Evolutionary conservation across 2,329 filamentous ascomycete species (phyloP).

Genomic region (Amauroascus niger): DNA sequence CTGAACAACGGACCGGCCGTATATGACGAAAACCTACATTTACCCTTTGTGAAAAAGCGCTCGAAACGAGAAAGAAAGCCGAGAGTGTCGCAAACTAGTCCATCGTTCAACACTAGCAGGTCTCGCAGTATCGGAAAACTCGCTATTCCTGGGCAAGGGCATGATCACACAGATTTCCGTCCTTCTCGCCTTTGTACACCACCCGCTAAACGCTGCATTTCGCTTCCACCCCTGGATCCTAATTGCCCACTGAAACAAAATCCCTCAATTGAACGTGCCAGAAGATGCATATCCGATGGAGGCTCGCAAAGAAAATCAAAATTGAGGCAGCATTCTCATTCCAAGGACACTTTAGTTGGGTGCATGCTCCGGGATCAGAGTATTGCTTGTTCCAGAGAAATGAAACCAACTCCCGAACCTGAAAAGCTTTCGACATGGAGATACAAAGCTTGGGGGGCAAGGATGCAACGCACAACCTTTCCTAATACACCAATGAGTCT

Average conservation of each 20-base stretch:
- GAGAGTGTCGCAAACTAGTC: not conserved
- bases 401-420: not conserved
- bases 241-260: not conserved
- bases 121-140: not conserved
- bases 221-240: not conserved
- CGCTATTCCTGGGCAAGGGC: not conserved
- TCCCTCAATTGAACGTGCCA: not conserved
- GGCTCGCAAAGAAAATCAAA: not conserved
- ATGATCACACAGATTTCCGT: not conserved
- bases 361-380: not conserved
- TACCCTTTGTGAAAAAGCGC: slow-evolving; percentile 1
- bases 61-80: not conserved
- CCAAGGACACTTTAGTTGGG: not conserved
- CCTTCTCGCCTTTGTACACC: not conserved
- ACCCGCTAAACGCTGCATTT: not conserved
- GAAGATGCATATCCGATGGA: slow-evolving; percentile 3
- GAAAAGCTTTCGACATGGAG: slow-evolving; percentile 18
- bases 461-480: slow-evolving; percentile 28
- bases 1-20: not conserved
- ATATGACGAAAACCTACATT: not conserved
- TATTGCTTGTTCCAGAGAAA: not conserved
- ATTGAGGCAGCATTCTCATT: not conserved
- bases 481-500: slow-evolving; percentile 14
- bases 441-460: slow-evolving; percentile 31
- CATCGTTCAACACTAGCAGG: not conserved